A percentile compares a stretch with the other conserved stretches of the same genome.
phyloP scores from a whole-genome alignment of 371 early-diverging fungal species.

The Syncephalis plumigaleata region DNA sequence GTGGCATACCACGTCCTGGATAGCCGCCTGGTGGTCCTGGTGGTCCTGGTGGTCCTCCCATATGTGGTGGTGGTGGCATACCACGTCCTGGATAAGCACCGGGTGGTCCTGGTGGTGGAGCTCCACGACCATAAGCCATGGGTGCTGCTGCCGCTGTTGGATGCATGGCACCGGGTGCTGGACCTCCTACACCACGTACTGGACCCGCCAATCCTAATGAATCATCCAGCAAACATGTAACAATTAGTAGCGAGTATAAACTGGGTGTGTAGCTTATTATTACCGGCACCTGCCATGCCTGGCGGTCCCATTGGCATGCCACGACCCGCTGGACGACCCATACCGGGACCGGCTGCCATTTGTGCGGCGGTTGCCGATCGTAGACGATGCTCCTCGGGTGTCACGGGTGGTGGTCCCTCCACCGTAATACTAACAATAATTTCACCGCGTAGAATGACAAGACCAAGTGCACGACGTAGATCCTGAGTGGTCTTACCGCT shows the following conservation, averaged over 20 bases:
- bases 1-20: constrained; percentile 10
- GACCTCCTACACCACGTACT: constrained; percentile 84
- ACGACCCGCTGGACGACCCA: constrained; percentile 76
- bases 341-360: constrained; percentile 48
- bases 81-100: constrained; percentile 33
- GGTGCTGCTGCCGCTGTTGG: constrained; percentile 36
- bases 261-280: too few species aligned
- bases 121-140: constrained; percentile 55
- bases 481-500: constrained; percentile 26
- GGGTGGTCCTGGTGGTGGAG: constrained; percentile 19
- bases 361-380: constrained; percentile 3
- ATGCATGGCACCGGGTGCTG: constrained; percentile 63
- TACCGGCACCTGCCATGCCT: constrained; percentile 13
- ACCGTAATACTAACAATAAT: constrained; percentile 80
- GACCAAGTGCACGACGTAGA: constrained; percentile 80
- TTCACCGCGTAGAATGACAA: constrained; percentile 91
- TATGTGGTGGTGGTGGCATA: constrained; percentile 31
- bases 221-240: too few species aligned
- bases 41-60: constrained; percentile 23
- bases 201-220: constrained; percentile 64
- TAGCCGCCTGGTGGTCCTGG: constrained; percentile 9
- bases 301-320: constrained; percentile 72
- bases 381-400: background rate
- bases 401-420: constrained; percentile 74
- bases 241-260: background rate